Percentiles rank a stretch among this genome's conserved stretches.
These are phyloP conservation scores for Durusdinium trenchii DNA, from an alignment of 73 alveolate species.

Conservation along the genomic window DNA sequence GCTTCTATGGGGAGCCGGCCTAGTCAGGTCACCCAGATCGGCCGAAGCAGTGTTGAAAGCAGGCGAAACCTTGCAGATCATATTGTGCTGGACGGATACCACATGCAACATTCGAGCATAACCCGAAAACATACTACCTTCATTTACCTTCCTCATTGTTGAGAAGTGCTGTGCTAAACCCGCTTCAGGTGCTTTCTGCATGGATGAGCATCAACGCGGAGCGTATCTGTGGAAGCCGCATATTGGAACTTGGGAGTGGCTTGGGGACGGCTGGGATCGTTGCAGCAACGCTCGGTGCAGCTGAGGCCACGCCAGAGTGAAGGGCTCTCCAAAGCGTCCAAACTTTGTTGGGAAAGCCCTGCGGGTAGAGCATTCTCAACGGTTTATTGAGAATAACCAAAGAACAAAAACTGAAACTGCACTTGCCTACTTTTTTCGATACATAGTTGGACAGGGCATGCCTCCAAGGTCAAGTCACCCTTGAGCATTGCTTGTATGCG, in stretches of 20 bases:
- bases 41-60: background rate
- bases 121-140: background rate
- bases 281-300: conserved; percentile 37
- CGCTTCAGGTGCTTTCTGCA: conserved; percentile 22
- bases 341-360: no score
- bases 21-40: background rate
- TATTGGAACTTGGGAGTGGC: conserved; percentile 86
- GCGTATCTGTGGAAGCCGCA: background rate
- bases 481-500: no score
- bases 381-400: no score
- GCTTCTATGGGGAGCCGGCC: conserved; percentile 89
- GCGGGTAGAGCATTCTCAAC: no score
- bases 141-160: background rate
- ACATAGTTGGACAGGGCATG: no score
- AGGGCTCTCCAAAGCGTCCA: no score
- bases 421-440: no score
- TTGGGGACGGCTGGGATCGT: conserved; percentile 77
- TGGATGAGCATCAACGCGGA: background rate
- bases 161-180: background rate
- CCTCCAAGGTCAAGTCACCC: no score
- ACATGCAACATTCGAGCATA: background rate
- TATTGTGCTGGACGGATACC: background rate
- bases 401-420: no score
- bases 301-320: conserved; percentile 48
- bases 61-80: background rate